These are phyloP conservation scores for Zoysia japonica DNA, from an alignment of 176 grass and related monocot species.

Conservation along the genomic window DNA sequence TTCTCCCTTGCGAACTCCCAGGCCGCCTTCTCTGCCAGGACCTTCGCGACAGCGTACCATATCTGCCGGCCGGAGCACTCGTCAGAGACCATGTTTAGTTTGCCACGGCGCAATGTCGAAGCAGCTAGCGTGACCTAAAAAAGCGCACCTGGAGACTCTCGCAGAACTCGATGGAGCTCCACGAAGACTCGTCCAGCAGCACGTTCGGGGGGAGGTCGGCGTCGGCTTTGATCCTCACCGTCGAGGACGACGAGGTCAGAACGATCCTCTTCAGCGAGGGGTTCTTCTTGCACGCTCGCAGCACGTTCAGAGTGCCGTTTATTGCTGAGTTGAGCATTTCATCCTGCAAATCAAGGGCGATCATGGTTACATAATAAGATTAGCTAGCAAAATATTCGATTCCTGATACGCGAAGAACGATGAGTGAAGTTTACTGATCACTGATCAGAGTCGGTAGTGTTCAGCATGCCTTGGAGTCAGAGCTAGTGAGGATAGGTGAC, in stretches of 20 bases:
- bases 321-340: conserved; percentile 56
- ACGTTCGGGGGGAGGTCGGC: conserved; percentile 44
- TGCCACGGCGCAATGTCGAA: background rate
- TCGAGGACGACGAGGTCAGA: conserved; percentile 80
- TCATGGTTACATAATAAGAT: background rate
- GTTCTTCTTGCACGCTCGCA: conserved; percentile 80
- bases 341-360: conserved; percentile 11
- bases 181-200: conserved; percentile 70
- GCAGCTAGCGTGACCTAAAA: background rate
- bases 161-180: conserved; percentile 73
- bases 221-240: conserved; percentile 67
- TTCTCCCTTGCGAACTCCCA: conserved; percentile 89
- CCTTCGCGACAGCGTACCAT: conserved; percentile 80
- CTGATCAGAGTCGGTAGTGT: conserved; percentile 2
- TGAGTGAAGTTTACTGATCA: background rate
- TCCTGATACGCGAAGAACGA: background rate
- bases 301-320: conserved; percentile 77
- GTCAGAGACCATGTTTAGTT: conserved; percentile 18
- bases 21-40: conserved; percentile 78
- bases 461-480: conserved; percentile 64
- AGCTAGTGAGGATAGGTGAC: conserved; percentile 59
- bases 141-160: conserved; percentile 59
- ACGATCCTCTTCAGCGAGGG: conserved; percentile 63
- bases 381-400: background rate
- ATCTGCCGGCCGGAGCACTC: conserved; percentile 29